These are phyloP conservation scores for Claviceps sp. DNA, from an alignment of 2,329 filamentous ascomycete genomes.

Conservation along the genomic window DNA sequence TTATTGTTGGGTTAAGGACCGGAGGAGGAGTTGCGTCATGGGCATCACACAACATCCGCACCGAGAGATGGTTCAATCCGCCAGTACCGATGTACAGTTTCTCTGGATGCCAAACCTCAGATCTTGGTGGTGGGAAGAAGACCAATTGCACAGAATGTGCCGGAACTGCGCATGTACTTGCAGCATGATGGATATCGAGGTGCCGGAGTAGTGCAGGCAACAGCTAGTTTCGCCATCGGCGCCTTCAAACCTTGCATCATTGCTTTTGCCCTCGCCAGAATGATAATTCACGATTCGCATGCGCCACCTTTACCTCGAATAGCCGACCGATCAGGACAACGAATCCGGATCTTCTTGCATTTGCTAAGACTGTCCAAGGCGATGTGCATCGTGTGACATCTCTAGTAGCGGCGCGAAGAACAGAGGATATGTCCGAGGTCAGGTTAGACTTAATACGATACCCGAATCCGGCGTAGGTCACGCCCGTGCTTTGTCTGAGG, in stretches of 20 bases:
- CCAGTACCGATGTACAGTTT: constrained; percentile 15
- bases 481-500: constrained; percentile 7
- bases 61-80: constrained; percentile 16
- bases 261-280: background rate
- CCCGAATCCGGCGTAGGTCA: constrained; percentile 15
- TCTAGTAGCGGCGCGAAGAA: constrained; percentile 16
- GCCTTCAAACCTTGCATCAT: background rate
- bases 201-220: constrained; percentile 17
- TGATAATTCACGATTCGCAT: constrained; percentile 6
- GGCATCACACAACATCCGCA: constrained; percentile 11
- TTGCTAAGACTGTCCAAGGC: constrained; percentile 21
- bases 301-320: constrained; percentile 21
- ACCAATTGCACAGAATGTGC: constrained; percentile 18
- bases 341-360: constrained; percentile 18
- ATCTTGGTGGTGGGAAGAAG: constrained; percentile 14
- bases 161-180: constrained; percentile 17
- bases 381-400: constrained; percentile 17
- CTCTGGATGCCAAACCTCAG: constrained; percentile 13
- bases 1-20: constrained; percentile 7
- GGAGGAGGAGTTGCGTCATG: constrained; percentile 12
- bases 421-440: constrained; percentile 16
- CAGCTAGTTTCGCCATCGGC: too few relatives aligned
- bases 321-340: constrained; percentile 21
- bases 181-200: constrained; percentile 18
- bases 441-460: constrained; percentile 14